Conservation (phyloP, 192 early-diverging fungal species). For the Backusella mclennaniae region DNA sequence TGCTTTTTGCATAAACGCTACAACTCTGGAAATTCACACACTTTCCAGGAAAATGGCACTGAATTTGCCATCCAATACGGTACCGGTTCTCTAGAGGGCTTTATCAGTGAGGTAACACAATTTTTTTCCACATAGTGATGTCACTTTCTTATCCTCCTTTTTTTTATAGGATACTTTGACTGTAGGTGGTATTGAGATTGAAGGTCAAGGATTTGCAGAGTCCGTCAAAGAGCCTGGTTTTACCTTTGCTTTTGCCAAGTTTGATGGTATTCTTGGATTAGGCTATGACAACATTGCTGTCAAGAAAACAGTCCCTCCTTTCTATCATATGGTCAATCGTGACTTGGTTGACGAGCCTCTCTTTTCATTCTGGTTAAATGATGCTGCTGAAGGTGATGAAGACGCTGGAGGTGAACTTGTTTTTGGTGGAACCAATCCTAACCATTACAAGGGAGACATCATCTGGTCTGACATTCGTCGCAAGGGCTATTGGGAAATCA, state of each 20-base stretch:
- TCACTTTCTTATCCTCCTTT: constrained; percentile 4
- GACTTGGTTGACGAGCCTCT: constrained; percentile 78
- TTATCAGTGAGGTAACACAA: constrained; percentile 71
- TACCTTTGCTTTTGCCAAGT: constrained; percentile 91
- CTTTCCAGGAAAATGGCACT: constrained; percentile 89
- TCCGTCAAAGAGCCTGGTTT: constrained; percentile 94
- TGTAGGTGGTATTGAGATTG: constrained; percentile 72
- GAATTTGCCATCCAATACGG: constrained; percentile 95
- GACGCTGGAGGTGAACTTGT: constrained; percentile 78
- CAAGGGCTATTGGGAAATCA: constrained; percentile 98
- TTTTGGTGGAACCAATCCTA: constrained; percentile 82
- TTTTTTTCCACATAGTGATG: background rate
- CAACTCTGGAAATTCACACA: constrained; percentile 75
- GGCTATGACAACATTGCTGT: constrained; percentile 92
- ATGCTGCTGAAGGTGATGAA: constrained; percentile 61
- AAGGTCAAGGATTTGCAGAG: constrained; percentile 89
- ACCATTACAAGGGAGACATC: constrained; percentile 70
- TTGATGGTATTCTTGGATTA: constrained; percentile 96
- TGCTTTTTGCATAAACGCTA: constrained; percentile 92
- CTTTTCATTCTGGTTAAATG: constrained; percentile 87
- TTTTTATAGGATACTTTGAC: constrained; percentile 62
- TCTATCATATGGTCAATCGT: constrained; percentile 90
- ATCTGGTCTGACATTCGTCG: constrained; percentile 84
- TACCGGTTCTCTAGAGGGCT: constrained; percentile 91
- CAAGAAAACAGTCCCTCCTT: constrained; percentile 86